Conservation (phyloP, 768 basidiomycete species). For the Lactarius evosmus region DNA sequence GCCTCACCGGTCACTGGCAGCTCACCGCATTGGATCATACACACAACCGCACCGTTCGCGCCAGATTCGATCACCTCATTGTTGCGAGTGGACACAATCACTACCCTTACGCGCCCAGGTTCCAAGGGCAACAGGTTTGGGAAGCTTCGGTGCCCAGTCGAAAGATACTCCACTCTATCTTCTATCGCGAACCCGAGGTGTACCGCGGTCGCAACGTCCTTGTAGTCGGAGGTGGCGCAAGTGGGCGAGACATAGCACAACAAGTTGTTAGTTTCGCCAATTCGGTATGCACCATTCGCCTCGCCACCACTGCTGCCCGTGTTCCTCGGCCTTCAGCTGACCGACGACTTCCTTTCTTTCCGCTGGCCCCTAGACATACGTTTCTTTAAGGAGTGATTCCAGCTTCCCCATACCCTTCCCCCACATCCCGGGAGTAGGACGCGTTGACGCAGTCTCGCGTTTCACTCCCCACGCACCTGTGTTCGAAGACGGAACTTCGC, state of each 20-base stretch:
- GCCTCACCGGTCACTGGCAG: conserved; percentile 44
- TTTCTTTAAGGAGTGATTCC: neutral
- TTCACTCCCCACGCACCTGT: conserved; percentile 36
- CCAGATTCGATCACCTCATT: conserved; percentile 53
- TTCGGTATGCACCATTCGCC: conserved; percentile 39
- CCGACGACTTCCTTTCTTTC: neutral
- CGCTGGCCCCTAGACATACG: conserved; percentile 22
- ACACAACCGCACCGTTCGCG: conserved; percentile 29
- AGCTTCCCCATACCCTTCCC: conserved; percentile 19
- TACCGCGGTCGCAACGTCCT: conserved; percentile 46
- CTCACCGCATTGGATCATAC: conserved; percentile 35
- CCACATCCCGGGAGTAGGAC: neutral
- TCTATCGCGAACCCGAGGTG: conserved; percentile 34
- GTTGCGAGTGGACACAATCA: conserved; percentile 56
- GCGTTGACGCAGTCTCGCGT: neutral
- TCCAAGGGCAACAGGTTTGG: conserved; percentile 48
- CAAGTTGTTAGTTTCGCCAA: conserved; percentile 48
- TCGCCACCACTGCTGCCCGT: conserved; percentile 48
- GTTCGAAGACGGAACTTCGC: too few relatives aligned
- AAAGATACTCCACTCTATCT: conserved; percentile 45
- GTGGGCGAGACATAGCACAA: conserved; percentile 46
- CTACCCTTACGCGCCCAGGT: conserved; percentile 42
- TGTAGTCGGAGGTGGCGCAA: conserved; percentile 47
- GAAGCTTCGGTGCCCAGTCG: conserved; percentile 36
- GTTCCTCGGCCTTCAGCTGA: neutral